These are phyloP conservation scores for Globomyces pollinis-pini DNA, from an alignment of 192 early-diverging fungal species.

Conservation along the genomic window DNA sequence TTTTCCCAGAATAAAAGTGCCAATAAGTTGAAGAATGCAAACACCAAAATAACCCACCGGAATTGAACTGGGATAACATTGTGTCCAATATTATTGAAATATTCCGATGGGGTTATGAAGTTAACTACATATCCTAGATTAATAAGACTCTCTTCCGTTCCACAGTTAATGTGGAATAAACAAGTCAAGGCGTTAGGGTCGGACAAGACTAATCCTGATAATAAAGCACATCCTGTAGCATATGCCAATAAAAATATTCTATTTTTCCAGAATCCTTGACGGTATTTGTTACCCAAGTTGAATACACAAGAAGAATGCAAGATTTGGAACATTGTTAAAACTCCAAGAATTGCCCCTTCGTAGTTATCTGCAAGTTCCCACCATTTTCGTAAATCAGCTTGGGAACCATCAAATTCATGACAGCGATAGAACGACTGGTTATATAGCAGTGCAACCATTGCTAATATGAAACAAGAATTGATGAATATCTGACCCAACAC, in stretches of 20 bases:
- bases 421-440: slow-evolving; percentile 67
- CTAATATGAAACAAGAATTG: slow-evolving; percentile 58
- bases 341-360: slow-evolving; percentile 55
- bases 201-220: slow-evolving; percentile 46
- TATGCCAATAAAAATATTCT: slow-evolving; percentile 47
- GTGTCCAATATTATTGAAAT: slow-evolving; percentile 61
- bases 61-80: slow-evolving; percentile 62
- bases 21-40: slow-evolving; percentile 20
- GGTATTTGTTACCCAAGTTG: slow-evolving; percentile 63
- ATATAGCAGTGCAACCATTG: slow-evolving; percentile 55
- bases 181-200: slow-evolving; percentile 56
- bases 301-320: slow-evolving; percentile 59
- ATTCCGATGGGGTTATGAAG: slow-evolving; percentile 28
- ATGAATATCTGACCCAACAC: slow-evolving; percentile 61
- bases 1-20: slow-evolving; percentile 23
- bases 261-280: slow-evolving; percentile 57
- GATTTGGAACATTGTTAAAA: slow-evolving; percentile 64
- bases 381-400: slow-evolving; percentile 60
- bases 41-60: slow-evolving; percentile 49
- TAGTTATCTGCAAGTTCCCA: slow-evolving; percentile 80
- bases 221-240: slow-evolving; percentile 33
- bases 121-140: slow-evolving; percentile 31
- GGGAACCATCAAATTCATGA: slow-evolving; percentile 66
- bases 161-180: slow-evolving; percentile 68
- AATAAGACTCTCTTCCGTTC: slow-evolving; percentile 38